These are phyloP conservation scores for Ganoderma sinense DNA, from an alignment of 1,284 basidiomycete species.

Conservation along the genomic window DNA sequence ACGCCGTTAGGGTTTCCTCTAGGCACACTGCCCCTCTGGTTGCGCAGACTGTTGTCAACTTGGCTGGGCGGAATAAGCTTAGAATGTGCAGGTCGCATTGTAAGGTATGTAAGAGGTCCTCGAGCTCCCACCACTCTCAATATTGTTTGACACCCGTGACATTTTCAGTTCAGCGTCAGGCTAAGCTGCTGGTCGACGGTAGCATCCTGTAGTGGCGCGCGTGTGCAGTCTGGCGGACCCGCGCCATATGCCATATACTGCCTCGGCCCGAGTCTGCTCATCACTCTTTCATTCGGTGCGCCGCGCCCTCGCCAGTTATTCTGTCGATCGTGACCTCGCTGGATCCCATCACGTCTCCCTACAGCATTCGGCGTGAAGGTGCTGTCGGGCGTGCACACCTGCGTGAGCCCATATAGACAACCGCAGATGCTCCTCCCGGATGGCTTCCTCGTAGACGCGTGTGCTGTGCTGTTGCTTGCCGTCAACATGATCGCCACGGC, in stretches of 20 bases:
- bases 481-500: background rate
- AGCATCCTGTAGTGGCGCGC: constrained; percentile 8
- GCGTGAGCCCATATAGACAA: background rate
- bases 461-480: background rate
- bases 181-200: background rate
- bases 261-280: background rate
- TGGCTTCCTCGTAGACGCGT: background rate
- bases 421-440: background rate
- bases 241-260: background rate
- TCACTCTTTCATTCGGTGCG: background rate
- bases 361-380: background rate
- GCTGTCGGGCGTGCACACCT: background rate
- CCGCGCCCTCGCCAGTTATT: background rate
- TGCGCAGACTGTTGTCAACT: too few species aligned
- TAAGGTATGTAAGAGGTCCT: too few species aligned
- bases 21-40: too few species aligned
- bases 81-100: too few species aligned
- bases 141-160: too few species aligned
- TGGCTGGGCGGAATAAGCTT: too few species aligned
- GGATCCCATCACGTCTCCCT: background rate
- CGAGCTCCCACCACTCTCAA: too few species aligned
- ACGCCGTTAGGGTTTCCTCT: too few species aligned
- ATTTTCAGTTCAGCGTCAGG: too few species aligned
- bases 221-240: background rate
- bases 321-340: background rate